Evolutionary conservation across 352 stramenopile genomes (phyloP).

Genomic region (Phytophthora constricta): DNA sequence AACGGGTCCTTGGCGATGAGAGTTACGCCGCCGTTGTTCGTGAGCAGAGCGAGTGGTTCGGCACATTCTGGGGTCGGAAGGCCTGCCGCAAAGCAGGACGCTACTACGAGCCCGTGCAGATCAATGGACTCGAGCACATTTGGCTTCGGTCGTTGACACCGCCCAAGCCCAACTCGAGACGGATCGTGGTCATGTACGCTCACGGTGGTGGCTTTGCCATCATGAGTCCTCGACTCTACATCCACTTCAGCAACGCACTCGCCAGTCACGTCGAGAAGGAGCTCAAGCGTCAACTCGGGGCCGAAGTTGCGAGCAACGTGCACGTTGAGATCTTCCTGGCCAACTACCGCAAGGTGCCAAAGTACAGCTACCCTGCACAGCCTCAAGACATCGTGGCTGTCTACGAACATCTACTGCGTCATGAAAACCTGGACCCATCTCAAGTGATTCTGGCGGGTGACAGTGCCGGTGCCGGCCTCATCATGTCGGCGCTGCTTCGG

Average conservation of each 20-base stretch:
- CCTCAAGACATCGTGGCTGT: conserved; percentile 46
- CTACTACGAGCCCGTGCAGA: conserved; percentile 24
- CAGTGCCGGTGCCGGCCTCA: conserved; percentile 49
- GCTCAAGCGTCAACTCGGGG: conserved; percentile 21
- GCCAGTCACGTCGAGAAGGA: conserved; percentile 32
- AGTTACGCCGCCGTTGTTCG: conserved; percentile 41
- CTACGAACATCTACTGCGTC: conserved; percentile 48
- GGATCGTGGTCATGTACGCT: conserved; percentile 43
- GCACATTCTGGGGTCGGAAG: conserved; percentile 31
- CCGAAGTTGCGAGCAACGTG: conserved; percentile 7
- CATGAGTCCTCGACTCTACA: conserved; percentile 50
- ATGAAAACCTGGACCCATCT: conserved; percentile 37
- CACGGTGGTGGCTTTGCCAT: conserved; percentile 58
- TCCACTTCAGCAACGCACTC: conserved; percentile 44
- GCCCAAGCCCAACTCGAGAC: conserved; percentile 13
- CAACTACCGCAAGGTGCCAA: conserved; percentile 62
- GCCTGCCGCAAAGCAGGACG: conserved; percentile 25
- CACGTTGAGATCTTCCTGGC: conserved; percentile 52
- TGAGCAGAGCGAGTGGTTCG: conserved; percentile 33
- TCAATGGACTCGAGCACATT: conserved; percentile 47
- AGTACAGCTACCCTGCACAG: conserved; percentile 49
- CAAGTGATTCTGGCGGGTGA: conserved; percentile 54
- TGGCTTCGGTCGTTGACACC: conserved; percentile 31
- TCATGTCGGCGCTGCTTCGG: conserved; percentile 49
- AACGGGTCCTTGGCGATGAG: conserved; percentile 29